Evolutionary conservation across 2,329 filamentous ascomycete genomes (phyloP).

Genomic region (Fusarium zealandicum): DNA sequence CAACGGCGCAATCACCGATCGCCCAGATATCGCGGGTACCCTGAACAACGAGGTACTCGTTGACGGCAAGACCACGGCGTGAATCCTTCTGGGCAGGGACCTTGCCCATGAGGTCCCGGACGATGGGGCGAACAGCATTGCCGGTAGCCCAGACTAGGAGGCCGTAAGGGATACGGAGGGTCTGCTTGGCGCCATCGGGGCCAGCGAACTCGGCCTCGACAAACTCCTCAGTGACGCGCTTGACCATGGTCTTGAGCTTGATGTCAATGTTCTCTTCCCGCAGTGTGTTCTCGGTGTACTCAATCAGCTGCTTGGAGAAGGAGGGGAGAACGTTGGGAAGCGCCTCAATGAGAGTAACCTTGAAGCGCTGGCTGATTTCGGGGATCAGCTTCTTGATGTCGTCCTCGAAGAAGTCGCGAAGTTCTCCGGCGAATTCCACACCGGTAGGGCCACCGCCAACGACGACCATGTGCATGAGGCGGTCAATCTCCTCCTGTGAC

Average conservation of each 20-base stretch:
- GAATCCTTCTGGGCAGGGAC: constrained; percentile 96
- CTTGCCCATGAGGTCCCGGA: constrained; percentile 89
- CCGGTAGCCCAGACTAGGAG: constrained; percentile 98
- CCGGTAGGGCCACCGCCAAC: constrained; percentile 93
- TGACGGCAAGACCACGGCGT: constrained; percentile 91
- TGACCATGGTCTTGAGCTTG: constrained; percentile 98
- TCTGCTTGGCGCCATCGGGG: constrained; percentile 83
- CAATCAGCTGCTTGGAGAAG: constrained; percentile 99
- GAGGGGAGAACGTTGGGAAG: constrained; percentile 95
- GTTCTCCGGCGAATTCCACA: constrained; percentile 97
- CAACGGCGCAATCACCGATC: constrained; percentile 94
- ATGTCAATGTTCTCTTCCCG: constrained; percentile 98
- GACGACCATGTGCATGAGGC: constrained; percentile 97
- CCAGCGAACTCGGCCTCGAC: constrained; percentile 88
- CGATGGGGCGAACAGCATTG: constrained; percentile 87
- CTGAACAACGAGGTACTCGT: constrained; percentile 98
- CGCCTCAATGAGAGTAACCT: constrained; percentile 96
- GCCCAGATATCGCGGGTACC: constrained; percentile 98
- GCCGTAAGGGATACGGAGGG: constrained; percentile 87
- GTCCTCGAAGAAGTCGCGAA: constrained; percentile 98
- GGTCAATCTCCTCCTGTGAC: constrained; percentile 83
- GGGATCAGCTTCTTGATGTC: constrained; percentile 98
- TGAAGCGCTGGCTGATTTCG: constrained; percentile 93
- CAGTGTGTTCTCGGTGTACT: constrained; percentile 99
- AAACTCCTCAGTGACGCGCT: constrained; percentile 90